These are phyloP conservation scores for Aspergillus carlsbadensis DNA, from an alignment of 495 filamentous ascomycete species.

Conservation along the genomic window DNA sequence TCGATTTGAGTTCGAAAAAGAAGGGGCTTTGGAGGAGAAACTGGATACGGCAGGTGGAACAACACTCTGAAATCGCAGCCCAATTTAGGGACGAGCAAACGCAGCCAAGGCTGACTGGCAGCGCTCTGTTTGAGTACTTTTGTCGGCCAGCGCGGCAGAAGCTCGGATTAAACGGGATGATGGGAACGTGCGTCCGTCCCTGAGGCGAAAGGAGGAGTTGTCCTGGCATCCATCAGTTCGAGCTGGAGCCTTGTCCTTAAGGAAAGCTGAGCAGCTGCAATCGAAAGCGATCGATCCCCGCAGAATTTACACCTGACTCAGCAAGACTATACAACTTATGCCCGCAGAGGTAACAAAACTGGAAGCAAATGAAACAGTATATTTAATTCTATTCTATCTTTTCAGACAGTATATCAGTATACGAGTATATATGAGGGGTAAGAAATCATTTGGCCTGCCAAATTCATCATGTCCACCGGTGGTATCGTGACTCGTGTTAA, in stretches of 20 bases:
- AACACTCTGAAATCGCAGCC: not conserved
- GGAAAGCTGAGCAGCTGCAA: conserved; percentile 7
- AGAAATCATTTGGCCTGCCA: conserved; percentile 21
- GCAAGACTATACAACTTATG: conserved; percentile 4
- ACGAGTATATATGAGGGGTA: conserved; percentile 10
- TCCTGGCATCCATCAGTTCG: not conserved
- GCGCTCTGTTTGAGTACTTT: not conserved
- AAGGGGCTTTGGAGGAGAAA: not conserved
- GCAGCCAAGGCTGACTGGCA: not conserved
- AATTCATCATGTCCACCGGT: conserved; percentile 27
- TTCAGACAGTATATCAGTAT: conserved; percentile 13
- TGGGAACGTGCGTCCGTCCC: not conserved
- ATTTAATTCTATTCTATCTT: conserved; percentile 22
- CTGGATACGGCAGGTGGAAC: not conserved
- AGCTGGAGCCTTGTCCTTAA: not conserved
- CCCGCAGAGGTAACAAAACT: not conserved
- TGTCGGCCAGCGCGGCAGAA: not conserved
- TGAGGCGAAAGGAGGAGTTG: not conserved
- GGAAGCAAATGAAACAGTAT: conserved; percentile 2
- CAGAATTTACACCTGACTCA: conserved; percentile 36
- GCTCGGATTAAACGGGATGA: not conserved
- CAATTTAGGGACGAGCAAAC: not conserved
- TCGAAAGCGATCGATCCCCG: conserved; percentile 39
- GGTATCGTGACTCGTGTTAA: conserved; percentile 39
- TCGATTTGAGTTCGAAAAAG: too few relatives aligned